These are phyloP conservation scores for Backusella tuberculispora DNA, from an alignment of 192 early-diverging fungal genomes.

Conservation along the genomic window DNA sequence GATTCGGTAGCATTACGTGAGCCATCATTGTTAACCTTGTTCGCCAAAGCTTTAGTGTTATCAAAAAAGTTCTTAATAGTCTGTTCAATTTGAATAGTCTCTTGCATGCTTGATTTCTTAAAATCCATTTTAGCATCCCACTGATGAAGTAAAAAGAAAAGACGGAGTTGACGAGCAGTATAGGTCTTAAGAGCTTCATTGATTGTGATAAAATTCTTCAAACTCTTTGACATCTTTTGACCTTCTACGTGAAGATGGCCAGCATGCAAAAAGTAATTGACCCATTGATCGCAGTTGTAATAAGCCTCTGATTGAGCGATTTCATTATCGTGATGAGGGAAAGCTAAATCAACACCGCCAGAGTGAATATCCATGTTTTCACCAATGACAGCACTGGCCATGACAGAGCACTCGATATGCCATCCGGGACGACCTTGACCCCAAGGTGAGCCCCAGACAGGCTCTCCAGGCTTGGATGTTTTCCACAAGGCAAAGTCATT, in stretches of 20 bases:
- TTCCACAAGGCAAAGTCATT: slow-evolving; percentile 99
- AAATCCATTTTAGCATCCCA: slow-evolving; percentile 92
- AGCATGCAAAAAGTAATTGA: slow-evolving; percentile 98
- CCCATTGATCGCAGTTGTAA: slow-evolving; percentile 91
- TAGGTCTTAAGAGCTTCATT: slow-evolving; percentile 83
- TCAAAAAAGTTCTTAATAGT: slow-evolving; percentile 91
- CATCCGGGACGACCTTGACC: slow-evolving; percentile 93
- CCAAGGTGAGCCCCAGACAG: slow-evolving; percentile 93
- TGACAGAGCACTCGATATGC: slow-evolving; percentile 99
- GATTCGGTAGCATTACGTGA: slow-evolving; percentile 36
- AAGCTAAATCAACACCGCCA: slow-evolving; percentile 93
- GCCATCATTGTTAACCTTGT: slow-evolving; percentile 69
- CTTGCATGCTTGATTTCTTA: slow-evolving; percentile 72
- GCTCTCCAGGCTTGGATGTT: slow-evolving; percentile 90
- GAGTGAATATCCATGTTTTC: slow-evolving; percentile 92
- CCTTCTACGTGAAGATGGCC: slow-evolving; percentile 96
- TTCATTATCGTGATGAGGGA: slow-evolving; percentile 99
- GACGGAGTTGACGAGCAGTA: slow-evolving; percentile 83
- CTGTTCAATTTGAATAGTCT: slow-evolving; percentile 77
- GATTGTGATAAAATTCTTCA: slow-evolving; percentile 98
- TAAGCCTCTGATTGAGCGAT: slow-evolving; percentile 95
- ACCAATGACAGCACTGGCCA: slow-evolving; percentile 93
- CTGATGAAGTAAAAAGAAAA: slow-evolving; percentile 85
- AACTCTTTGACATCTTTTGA: slow-evolving; percentile 97
- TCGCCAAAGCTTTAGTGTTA: slow-evolving; percentile 77